Evolutionary conservation across 768 basidiomycete species (phyloP).

Genomic region (Lentinula lateritia): DNA sequence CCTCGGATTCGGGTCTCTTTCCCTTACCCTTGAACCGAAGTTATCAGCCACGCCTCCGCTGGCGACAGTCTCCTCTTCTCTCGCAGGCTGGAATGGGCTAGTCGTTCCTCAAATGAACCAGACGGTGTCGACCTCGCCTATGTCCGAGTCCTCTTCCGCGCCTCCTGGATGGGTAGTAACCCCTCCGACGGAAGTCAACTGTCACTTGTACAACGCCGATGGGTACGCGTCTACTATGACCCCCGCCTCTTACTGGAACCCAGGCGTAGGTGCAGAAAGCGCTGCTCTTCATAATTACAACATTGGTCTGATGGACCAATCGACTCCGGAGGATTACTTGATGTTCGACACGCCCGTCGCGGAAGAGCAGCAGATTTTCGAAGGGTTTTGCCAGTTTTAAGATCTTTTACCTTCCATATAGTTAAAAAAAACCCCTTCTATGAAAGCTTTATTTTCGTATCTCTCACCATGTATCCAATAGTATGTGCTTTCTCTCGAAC

Average conservation of each 20-base stretch:
- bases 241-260: neutral
- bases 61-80: neutral
- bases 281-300: neutral
- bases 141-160: neutral
- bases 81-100: neutral
- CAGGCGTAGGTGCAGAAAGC: neutral
- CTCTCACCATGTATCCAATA: neutral
- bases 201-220: neutral
- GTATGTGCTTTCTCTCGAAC: neutral
- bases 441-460: too few species aligned
- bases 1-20: neutral
- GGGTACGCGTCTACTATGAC: neutral
- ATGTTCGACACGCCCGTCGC: neutral
- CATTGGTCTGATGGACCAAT: neutral
- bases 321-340: neutral
- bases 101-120: neutral
- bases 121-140: neutral
- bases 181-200: neutral
- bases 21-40: neutral
- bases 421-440: too few species aligned
- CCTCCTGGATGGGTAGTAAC: neutral
- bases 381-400: neutral
- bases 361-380: constrained; percentile 1
- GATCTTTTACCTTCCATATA: neutral
- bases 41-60: neutral